phyloP scores from a whole-genome alignment of 805 yeast species.

The Dipodascus albidus region DNA sequence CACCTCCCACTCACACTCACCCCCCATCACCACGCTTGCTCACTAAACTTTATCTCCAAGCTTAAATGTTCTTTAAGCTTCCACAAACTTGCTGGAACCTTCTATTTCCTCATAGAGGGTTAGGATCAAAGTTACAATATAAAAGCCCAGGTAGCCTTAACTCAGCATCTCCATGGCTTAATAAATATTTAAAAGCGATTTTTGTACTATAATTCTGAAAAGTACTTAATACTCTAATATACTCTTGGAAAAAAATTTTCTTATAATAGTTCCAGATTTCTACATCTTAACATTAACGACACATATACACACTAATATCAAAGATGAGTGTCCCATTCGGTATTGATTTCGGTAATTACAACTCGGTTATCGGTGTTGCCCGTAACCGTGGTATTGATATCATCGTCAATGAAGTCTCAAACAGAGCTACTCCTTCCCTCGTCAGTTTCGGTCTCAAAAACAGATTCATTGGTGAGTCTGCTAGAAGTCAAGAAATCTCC shows the following conservation, averaged over 20 bases:
- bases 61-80: too few relatives aligned
- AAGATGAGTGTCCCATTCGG: constrained; percentile 91
- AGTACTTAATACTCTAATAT: not conserved
- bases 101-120: not conserved
- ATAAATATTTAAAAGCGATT: too few relatives aligned
- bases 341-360: constrained; percentile 93
- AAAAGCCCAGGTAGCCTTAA: not conserved
- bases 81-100: not conserved
- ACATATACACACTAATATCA: constrained; percentile 6
- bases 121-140: not conserved
- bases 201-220: not conserved
- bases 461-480: constrained; percentile 91
- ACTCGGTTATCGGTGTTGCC: constrained; percentile 86
- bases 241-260: not conserved
- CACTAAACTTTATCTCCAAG: too few relatives aligned
- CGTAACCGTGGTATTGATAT: constrained; percentile 97
- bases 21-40: not conserved
- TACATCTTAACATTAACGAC: constrained; percentile 1
- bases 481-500: constrained; percentile 92
- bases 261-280: not conserved
- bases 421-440: constrained; percentile 86
- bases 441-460: constrained; percentile 86
- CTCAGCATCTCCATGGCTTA: not conserved
- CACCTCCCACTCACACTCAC: not conserved
- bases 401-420: constrained; percentile 96